phyloP scores from a whole-genome alignment of 371 early-diverging fungal species.

The Actinomortierella ambigua region DNA sequence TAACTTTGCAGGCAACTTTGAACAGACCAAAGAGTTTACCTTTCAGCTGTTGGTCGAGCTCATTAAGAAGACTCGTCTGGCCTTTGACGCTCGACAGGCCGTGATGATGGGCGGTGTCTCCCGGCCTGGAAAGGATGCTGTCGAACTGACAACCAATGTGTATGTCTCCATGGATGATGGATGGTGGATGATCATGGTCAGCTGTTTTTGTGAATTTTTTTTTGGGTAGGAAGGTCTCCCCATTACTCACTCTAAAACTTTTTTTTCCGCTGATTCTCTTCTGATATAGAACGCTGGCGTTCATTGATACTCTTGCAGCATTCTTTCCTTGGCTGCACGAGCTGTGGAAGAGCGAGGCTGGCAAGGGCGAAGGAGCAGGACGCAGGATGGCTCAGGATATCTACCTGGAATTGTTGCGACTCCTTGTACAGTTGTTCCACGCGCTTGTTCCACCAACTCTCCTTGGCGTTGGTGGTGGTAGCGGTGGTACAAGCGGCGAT shows the following conservation, averaged over 20 bases:
- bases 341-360: slow-evolving; percentile 24
- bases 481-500: too few relatives aligned
- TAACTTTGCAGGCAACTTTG: slow-evolving; percentile 37
- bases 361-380: neutral
- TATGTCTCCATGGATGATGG: too few relatives aligned
- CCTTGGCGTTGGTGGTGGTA: neutral
- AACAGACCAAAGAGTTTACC: slow-evolving; percentile 25
- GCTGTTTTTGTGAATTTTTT: too few relatives aligned
- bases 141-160: slow-evolving; percentile 26
- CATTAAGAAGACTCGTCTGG: slow-evolving; percentile 27
- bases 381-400: slow-evolving; percentile 29
- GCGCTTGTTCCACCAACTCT: slow-evolving; percentile 16
- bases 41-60: slow-evolving; percentile 27
- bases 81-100: slow-evolving; percentile 24
- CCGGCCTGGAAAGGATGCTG: slow-evolving; percentile 25
- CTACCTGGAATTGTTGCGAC: slow-evolving; percentile 31
- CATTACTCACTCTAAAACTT: too few relatives aligned
- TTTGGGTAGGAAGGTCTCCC: too few relatives aligned
- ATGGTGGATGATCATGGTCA: too few relatives aligned
- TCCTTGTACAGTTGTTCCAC: slow-evolving; percentile 16
- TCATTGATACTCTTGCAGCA: slow-evolving; percentile 23
- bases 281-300: slow-evolving; percentile 35
- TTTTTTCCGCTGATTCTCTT: too few relatives aligned
- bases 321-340: slow-evolving; percentile 34
- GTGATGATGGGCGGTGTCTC: slow-evolving; percentile 9